Conservation (phyloP, 2,329 filamentous ascomycete species). For the Nemania serpens region DNA sequence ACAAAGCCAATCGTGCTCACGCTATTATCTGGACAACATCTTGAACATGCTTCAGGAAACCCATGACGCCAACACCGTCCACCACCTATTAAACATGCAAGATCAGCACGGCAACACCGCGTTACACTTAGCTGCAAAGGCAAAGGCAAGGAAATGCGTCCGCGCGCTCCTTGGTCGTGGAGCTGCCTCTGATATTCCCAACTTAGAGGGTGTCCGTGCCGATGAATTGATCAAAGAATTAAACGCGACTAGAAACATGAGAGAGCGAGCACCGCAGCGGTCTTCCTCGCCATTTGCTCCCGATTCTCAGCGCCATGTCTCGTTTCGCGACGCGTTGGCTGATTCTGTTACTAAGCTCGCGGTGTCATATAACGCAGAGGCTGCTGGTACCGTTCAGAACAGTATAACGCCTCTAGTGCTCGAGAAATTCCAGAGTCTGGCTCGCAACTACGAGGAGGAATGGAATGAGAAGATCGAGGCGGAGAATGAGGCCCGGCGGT, state of each 20-base stretch:
- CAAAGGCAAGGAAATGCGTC: slow-evolving; percentile 87
- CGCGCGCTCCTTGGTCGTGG: slow-evolving; percentile 78
- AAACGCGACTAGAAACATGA: slow-evolving; percentile 67
- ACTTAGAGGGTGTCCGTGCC: slow-evolving; percentile 79
- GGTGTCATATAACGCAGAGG: slow-evolving; percentile 61
- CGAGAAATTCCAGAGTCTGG: slow-evolving; percentile 73
- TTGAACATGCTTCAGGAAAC: slow-evolving; percentile 84
- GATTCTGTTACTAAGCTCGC: slow-evolving; percentile 50
- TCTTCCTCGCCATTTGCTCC: slow-evolving; percentile 76
- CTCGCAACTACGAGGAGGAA: slow-evolving; percentile 74
- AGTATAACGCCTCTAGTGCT: slow-evolving; percentile 71
- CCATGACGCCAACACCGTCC: slow-evolving; percentile 75
- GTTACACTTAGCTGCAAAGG: slow-evolving; percentile 72
- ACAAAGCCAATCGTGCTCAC: slow-evolving; percentile 84
- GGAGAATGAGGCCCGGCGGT: slow-evolving; percentile 68
- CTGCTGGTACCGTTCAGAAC: slow-evolving; percentile 70
- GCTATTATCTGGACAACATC: slow-evolving; percentile 92
- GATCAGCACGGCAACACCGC: slow-evolving; percentile 91
- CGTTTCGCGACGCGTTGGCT: slow-evolving; percentile 55
- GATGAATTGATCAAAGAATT: slow-evolving; percentile 80
- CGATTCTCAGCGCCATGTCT: slow-evolving; percentile 61
- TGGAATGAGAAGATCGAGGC: slow-evolving; percentile 73
- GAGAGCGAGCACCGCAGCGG: slow-evolving; percentile 69
- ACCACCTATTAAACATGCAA: slow-evolving; percentile 77
- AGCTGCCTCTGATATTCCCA: slow-evolving; percentile 80